Evolutionary conservation across 495 filamentous ascomycete species (phyloP).

Genomic region (Penicillium chermesinum): DNA sequence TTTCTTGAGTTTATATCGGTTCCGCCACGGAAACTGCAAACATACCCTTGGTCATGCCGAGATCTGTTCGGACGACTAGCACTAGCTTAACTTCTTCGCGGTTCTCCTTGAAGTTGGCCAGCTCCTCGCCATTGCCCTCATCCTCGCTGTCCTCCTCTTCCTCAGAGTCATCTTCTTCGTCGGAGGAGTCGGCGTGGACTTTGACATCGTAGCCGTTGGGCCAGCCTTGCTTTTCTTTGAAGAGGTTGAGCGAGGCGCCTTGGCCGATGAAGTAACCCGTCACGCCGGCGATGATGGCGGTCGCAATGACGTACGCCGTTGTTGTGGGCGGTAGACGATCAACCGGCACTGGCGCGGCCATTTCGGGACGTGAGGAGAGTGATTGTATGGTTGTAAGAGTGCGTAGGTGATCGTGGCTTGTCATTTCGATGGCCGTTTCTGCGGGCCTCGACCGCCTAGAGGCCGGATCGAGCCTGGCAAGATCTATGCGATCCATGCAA

Average conservation of each 20-base stretch:
- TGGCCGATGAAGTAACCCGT: slow-evolving; percentile 62
- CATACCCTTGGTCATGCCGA: slow-evolving; percentile 94
- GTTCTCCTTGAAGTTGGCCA: slow-evolving; percentile 43
- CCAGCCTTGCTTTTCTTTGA: slow-evolving; percentile 44
- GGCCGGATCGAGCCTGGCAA: not conserved
- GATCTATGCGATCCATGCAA: too few relatives aligned
- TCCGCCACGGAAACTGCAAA: slow-evolving; percentile 1
- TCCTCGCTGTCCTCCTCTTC: slow-evolving; percentile 34
- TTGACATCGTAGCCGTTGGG: slow-evolving; percentile 50
- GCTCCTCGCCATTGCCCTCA: slow-evolving; percentile 37
- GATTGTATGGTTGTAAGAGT: not conserved
- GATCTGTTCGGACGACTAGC: slow-evolving; percentile 82
- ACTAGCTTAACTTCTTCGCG: slow-evolving; percentile 91
- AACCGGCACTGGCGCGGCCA: slow-evolving; percentile 34
- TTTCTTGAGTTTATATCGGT: not conserved
- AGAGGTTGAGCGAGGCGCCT: slow-evolving; percentile 44
- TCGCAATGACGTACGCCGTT: slow-evolving; percentile 53
- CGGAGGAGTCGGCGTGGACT: slow-evolving; percentile 42
- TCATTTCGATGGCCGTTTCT: not conserved
- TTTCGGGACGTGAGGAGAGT: slow-evolving; percentile 14
- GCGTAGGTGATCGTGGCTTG: not conserved
- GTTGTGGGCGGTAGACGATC: slow-evolving; percentile 43
- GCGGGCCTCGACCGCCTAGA: not conserved
- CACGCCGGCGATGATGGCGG: slow-evolving; percentile 58
- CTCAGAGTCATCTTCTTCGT: slow-evolving; percentile 29